A percentile compares a stretch with the other conserved stretches of the same genome.
Evolutionary conservation across 345 rosid genomes (phyloP).

Genomic region (Garcia nutans): DNA sequence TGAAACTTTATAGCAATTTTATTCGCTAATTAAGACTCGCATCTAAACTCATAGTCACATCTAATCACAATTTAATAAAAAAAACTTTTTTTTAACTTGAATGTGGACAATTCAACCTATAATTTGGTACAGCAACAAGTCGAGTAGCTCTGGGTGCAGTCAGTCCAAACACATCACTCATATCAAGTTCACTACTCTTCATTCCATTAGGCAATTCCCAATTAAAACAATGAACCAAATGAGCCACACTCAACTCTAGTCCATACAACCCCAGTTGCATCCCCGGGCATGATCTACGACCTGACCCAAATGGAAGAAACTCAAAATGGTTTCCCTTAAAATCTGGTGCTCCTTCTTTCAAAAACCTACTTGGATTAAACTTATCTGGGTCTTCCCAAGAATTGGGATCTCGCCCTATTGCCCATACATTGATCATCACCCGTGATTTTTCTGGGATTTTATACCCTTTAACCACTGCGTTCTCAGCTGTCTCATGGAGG

Average conservation of each 20-base stretch:
- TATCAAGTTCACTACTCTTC: slow-evolving; percentile 37
- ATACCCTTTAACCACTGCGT: slow-evolving; percentile 29
- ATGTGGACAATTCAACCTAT: slow-evolving; percentile 11
- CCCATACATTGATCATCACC: slow-evolving; percentile 46
- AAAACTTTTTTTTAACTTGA: background rate
- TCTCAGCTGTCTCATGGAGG: slow-evolving; percentile 44
- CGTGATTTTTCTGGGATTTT: slow-evolving; percentile 33
- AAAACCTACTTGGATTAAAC: slow-evolving; percentile 37
- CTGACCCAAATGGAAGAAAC: slow-evolving; percentile 48
- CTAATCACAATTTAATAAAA: too few relatives aligned
- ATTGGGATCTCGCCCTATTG: slow-evolving; percentile 38
- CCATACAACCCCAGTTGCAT: slow-evolving; percentile 46
- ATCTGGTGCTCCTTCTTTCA: slow-evolving; percentile 31
- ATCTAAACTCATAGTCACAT: too few relatives aligned
- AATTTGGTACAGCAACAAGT: slow-evolving; percentile 39
- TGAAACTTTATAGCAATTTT: too few relatives aligned
- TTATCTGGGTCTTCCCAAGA: slow-evolving; percentile 33
- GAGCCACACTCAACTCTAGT: slow-evolving; percentile 35
- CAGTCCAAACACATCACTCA: slow-evolving; percentile 44
- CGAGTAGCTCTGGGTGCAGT: slow-evolving; percentile 45
- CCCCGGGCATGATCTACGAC: slow-evolving; percentile 43
- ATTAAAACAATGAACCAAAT: slow-evolving; percentile 37
- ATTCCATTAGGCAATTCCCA: slow-evolving; percentile 45
- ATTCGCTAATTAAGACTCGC: too few relatives aligned
- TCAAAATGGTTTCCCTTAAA: slow-evolving; percentile 32